Base-by-base conservation (phyloP, 305 asterid species). In the Rubia occidens region DNA sequence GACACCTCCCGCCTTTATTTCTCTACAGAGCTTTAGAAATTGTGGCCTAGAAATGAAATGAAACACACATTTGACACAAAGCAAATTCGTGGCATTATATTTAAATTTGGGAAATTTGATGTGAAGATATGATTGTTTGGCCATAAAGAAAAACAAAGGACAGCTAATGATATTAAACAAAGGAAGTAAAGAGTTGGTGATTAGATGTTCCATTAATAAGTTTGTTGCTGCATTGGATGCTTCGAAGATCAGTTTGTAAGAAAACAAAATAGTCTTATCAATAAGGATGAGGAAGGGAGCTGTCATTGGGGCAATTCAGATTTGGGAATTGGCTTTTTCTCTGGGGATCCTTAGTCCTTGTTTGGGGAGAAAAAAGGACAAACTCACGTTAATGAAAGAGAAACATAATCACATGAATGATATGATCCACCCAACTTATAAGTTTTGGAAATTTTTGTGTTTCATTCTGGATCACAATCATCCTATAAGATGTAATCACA, bases 371-470 rank as follows among this genome's bases (percentile, higher is more conserved):
- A 21, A 43, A 8, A n/a, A 56, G 60, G 42, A 18, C 63, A 43
- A 20, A 44, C 3, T 20, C 59, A 45, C 55, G 69, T 37, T 49
- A 64, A 51, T 20, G 43, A 71, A 65, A 43, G 55, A 26, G 59
- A 65, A 54, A 71, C 43, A 72, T 43, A 29, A 3, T 66, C 76
- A 66, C 72, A 66, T 29, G 76, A 66, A 66, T 60, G 76, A 43
- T 65, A 72, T 65, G 66, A 72, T 65, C 21, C n/a, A 2, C 29
- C 60, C 71, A 55, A 40, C 60, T 64, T 18, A n/a, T n/a, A n/a
- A 37, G 17, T 21, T 17, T 26, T 43, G 47, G 26, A 17, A 20
- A 51, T 51, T 47, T 67, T 51, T 10, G 71, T 32, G 20, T 9
- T 35, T 67, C 49, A 37, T 53, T 9, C 44, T 53, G 35, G 8